Base-by-base conservation (phyloP, 2,329 filamentous ascomycete species). In the Pestalotiopsis sp. region DNA sequence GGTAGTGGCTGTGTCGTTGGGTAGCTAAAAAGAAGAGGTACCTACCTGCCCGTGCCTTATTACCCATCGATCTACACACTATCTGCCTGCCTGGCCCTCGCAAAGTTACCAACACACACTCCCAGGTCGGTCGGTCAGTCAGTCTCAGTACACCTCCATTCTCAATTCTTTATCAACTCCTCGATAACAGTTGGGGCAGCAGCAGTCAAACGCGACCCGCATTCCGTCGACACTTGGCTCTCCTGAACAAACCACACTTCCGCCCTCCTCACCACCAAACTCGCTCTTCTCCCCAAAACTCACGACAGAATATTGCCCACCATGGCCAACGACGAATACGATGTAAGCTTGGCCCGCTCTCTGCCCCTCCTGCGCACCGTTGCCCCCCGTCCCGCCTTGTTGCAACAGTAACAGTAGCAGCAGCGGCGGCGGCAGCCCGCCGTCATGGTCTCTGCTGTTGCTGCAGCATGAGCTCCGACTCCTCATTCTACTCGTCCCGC, bases 291-390 rank as follows among this genome's bases (percentile, higher is more conserved):
- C 58, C 56, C 73, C 67, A 64, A 58, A 68, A 66, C 67, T 38
- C 40, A 57, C 56, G 35, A 24, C 67, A 56, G 67, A 66, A 73
- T 9, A 35, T 73, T 70, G 73, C 72, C 81, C 85, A 87, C 77
- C 83, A 99, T 98, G 96, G 96, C 95, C 80, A 99, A 98, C 91
- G 96, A 99, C 89, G 96, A 99, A 88, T 99, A 99, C 86, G 96
- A 99, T 91, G 95, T 98, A 86, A 88, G 94, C 84, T 64, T 67
- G 59, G 30, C 52, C 62, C 40, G 62, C 65, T 80, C 67, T 59
- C 67, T 71, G 67, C 69, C 72, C 70, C 72, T 75, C 71, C 71
- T 71, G 68, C 58, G 58, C 58, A 35, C 30, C 35, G 30, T 39
- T 72, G 67, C 70, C 67, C 70, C 71, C 71, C 68, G 67, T 70